phyloP scores from a whole-genome alignment of 192 early-diverging fungal species.

The Oehlia diaphana region DNA sequence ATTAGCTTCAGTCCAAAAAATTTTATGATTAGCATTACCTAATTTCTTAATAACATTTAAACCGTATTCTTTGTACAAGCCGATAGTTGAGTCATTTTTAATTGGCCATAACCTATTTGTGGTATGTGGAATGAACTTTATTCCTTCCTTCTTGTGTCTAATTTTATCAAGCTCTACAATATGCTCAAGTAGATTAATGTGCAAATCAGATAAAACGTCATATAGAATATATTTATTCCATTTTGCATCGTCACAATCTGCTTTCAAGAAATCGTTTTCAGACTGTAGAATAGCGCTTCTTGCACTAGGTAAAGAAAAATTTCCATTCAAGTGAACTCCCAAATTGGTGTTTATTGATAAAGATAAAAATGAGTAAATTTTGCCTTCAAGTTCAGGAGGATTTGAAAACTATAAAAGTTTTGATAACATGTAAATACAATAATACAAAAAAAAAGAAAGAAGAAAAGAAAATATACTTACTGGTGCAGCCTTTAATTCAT shows the following conservation, averaged over 20 bases:
- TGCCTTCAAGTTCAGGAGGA: background rate
- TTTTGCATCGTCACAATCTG: background rate
- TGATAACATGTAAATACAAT: background rate
- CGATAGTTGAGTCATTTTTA: background rate
- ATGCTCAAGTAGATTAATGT: background rate
- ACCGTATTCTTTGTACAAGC: background rate
- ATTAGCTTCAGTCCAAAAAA: background rate
- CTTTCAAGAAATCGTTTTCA: background rate
- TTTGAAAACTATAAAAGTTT: background rate
- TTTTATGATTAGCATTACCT: background rate
- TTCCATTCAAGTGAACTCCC: background rate
- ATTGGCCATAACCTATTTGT: background rate
- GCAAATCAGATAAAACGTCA: background rate
- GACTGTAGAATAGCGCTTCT: background rate
- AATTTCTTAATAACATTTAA: background rate
- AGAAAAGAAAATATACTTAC: background rate
- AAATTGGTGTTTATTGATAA: background rate
- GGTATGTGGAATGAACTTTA: background rate
- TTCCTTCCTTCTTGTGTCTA: background rate
- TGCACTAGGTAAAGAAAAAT: background rate
- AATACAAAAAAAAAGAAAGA: background rate
- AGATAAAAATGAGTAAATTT: background rate
- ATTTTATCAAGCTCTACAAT: background rate
- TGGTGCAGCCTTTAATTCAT: background rate
- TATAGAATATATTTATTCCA: background rate